Evolutionary conservation across 2,329 filamentous ascomycete species (phyloP).

Genomic region (Cladosporium sphaerospermum): DNA sequence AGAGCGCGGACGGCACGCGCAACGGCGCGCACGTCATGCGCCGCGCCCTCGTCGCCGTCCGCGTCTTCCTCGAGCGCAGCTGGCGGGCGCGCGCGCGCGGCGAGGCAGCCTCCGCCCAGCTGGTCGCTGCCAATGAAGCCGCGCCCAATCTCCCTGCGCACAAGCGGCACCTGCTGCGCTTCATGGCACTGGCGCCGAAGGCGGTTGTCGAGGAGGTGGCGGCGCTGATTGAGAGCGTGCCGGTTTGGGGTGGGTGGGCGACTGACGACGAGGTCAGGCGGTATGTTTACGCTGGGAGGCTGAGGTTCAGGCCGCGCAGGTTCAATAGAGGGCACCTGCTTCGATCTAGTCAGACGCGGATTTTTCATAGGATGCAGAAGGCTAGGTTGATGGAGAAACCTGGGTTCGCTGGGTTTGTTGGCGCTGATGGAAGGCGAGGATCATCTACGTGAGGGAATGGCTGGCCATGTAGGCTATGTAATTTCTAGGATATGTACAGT

Average conservation of each 20-base stretch:
- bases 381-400: no score
- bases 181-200: slow-evolving; percentile 15
- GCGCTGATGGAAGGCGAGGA: no score
- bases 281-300: slow-evolving; percentile 18
- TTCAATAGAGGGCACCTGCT: no score
- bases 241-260: slow-evolving; percentile 41
- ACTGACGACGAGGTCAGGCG: slow-evolving; percentile 33
- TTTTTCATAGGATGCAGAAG: no score
- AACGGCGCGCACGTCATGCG: slow-evolving; percentile 30
- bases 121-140: background rate
- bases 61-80: slow-evolving; percentile 36
- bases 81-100: slow-evolving; percentile 15
- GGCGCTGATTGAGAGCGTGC: slow-evolving; percentile 23
- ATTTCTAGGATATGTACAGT: no score
- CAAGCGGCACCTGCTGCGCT: background rate
- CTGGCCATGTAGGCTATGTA: no score
- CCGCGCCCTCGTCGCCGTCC: slow-evolving; percentile 33
- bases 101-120: background rate
- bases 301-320: background rate
- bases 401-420: no score
- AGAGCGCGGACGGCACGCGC: slow-evolving; percentile 22
- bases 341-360: no score
- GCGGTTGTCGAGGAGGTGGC: slow-evolving; percentile 17
- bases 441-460: no score
- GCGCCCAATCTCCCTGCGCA: background rate